Evolutionary conservation across 2,329 filamentous ascomycete genomes (phyloP).

Genomic region (Colletotrichum cereale): DNA sequence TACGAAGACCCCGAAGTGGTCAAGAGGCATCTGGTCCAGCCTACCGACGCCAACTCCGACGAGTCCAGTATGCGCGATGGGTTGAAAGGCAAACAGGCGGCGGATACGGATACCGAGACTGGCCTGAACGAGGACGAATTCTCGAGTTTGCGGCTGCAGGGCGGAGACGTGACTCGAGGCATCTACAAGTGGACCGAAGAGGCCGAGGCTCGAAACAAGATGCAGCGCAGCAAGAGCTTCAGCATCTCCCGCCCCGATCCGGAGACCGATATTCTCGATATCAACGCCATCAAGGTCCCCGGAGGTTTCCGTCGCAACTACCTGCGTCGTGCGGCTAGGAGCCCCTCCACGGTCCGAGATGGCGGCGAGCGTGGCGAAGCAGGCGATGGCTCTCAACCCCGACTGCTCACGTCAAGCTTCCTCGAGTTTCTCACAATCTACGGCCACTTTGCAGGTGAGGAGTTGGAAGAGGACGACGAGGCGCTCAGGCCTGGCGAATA

Average conservation of each 20-base stretch:
- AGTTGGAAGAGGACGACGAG: slow-evolving; percentile 96
- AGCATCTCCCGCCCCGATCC: slow-evolving; percentile 81
- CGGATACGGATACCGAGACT: slow-evolving; percentile 50
- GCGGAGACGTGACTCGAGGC: slow-evolving; percentile 92
- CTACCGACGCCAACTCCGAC: slow-evolving; percentile 64
- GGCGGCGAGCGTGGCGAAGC: slow-evolving; percentile 54
- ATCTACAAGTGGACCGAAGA: slow-evolving; percentile 98
- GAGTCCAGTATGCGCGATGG: slow-evolving; percentile 59
- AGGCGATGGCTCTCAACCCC: slow-evolving; percentile 60
- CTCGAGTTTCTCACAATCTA: slow-evolving; percentile 96
- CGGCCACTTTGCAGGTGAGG: slow-evolving; percentile 97
- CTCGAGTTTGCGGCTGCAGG: slow-evolving; percentile 91
- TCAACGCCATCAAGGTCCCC: slow-evolving; percentile 90
- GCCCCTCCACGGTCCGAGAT: slow-evolving; percentile 61
- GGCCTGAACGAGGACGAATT: slow-evolving; percentile 82
- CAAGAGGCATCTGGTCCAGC: slow-evolving; percentile 86
- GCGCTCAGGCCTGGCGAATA: slow-evolving; percentile 89
- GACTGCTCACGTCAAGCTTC: slow-evolving; percentile 90
- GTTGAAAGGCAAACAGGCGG: slow-evolving; percentile 67
- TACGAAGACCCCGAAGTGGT: slow-evolving; percentile 94
- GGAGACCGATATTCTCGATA: slow-evolving; percentile 84
- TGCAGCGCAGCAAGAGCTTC: slow-evolving; percentile 90
- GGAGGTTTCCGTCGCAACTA: slow-evolving; percentile 95
- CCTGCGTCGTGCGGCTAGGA: slow-evolving; percentile 79
- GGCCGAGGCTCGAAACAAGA: slow-evolving; percentile 76